These are phyloP conservation scores for Rhamnella rubrinervis DNA, from an alignment of 331 rosid genomes.

Conservation along the genomic window DNA sequence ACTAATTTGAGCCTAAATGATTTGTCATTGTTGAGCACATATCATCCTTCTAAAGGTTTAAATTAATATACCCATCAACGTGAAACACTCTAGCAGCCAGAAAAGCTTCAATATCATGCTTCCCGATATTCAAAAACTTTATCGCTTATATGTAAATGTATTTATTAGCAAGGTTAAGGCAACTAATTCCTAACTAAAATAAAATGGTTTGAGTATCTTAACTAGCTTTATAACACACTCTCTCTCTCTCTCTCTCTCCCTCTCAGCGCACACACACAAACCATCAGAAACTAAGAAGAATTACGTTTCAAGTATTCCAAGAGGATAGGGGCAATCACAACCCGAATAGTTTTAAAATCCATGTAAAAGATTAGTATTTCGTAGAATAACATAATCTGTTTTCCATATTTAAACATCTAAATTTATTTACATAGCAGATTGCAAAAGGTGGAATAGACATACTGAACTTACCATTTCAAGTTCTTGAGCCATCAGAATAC, in stretches of 20 bases:
- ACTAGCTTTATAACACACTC: too few species aligned
- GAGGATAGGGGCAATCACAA: not conserved
- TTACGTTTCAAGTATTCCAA: not conserved
- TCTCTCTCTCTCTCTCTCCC: not conserved
- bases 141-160: not conserved
- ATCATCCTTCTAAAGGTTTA: not conserved
- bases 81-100: not conserved
- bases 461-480: constrained; percentile 74
- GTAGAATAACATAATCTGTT: not conserved
- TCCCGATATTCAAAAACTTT: too few species aligned
- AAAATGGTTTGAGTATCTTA: too few species aligned
- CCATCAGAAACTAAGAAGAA: not conserved
- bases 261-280: not conserved
- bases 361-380: too few species aligned
- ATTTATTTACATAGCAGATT: not conserved
- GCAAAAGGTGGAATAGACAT: not conserved
- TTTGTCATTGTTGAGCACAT: too few species aligned
- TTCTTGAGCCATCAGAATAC: constrained; percentile 95
- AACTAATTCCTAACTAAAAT: too few species aligned
- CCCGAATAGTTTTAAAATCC: too few species aligned
- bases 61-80: not conserved
- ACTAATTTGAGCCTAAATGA: too few species aligned
- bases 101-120: too few species aligned
- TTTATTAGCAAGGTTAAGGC: not conserved
- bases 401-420: not conserved